A percentile compares a stretch with the other conserved stretches of the same genome.
These are phyloP conservation scores for Crocinoboletus sp. DNA, from an alignment of 1,284 basidiomycete genomes.

Conservation along the genomic window DNA sequence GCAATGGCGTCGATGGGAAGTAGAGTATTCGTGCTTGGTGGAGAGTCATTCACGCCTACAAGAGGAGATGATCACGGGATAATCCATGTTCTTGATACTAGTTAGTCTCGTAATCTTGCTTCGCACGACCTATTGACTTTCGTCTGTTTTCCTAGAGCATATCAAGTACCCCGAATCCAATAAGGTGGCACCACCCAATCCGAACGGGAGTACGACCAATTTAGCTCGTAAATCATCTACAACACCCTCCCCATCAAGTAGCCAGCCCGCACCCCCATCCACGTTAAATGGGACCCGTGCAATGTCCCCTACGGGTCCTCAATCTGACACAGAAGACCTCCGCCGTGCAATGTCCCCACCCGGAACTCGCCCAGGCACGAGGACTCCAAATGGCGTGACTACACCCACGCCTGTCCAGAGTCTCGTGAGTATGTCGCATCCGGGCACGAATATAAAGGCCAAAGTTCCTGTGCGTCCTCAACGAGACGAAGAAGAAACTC, in stretches of 20 bases:
- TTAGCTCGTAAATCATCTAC: constrained; percentile 39
- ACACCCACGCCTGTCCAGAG: constrained; percentile 28
- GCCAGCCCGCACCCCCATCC: constrained; percentile 20
- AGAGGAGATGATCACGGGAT: constrained; percentile 80
- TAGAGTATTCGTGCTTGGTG: constrained; percentile 90
- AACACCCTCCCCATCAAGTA: constrained; percentile 30
- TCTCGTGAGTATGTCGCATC: constrained; percentile 6
- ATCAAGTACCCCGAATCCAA: constrained; percentile 90
- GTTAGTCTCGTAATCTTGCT: constrained; percentile 43
- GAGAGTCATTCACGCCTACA: constrained; percentile 79
- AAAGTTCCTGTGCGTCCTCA: constrained; percentile 56
- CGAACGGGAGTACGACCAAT: constrained; percentile 29
- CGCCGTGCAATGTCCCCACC: constrained; percentile 64
- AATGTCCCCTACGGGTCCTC: constrained; percentile 50
- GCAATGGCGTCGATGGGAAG: constrained; percentile 90
- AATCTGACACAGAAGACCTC: constrained; percentile 48
- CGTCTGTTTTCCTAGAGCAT: constrained; percentile 50
- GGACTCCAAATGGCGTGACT: constrained; percentile 42
- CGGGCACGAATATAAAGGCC: constrained; percentile 36
- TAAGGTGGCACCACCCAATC: constrained; percentile 41
- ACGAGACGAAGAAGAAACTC: constrained; percentile 62
- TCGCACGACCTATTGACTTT: constrained; percentile 3
- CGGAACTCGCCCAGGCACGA: constrained; percentile 35
- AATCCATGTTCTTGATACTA: constrained; percentile 91
- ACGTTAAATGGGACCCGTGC: constrained; percentile 42